These are phyloP conservation scores for Umbelopsis sp. DNA, from an alignment of 371 early-diverging fungal genomes.

Conservation along the genomic window DNA sequence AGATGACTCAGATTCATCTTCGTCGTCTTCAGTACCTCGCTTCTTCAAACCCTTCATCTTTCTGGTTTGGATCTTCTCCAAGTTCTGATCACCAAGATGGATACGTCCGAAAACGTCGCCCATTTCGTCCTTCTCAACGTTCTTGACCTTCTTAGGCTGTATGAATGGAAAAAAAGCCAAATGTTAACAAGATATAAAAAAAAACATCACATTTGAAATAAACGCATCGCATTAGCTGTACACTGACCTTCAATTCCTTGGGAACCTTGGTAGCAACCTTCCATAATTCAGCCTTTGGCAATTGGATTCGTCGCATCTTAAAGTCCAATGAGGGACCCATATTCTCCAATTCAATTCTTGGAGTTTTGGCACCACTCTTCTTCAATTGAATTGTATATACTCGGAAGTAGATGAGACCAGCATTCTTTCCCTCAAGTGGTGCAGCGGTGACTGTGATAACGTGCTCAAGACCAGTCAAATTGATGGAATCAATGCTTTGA, in stretches of 20 bases:
- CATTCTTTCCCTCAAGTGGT: slow-evolving; percentile 45
- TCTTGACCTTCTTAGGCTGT: slow-evolving; percentile 91
- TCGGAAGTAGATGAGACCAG: slow-evolving; percentile 73
- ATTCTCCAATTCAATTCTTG: slow-evolving; percentile 89
- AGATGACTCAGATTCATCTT: slow-evolving; percentile 46
- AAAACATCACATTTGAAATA: not conserved
- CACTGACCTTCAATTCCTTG: slow-evolving; percentile 80
- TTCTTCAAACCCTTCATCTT: slow-evolving; percentile 98
- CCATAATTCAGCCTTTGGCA: slow-evolving; percentile 81
- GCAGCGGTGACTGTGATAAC: slow-evolving; percentile 86
- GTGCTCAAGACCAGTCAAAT: slow-evolving; percentile 89
- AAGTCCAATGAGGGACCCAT: slow-evolving; percentile 94
- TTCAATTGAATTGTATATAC: slow-evolving; percentile 82
- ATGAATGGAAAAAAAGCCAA: slow-evolving; percentile 13
- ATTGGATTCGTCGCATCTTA: slow-evolving; percentile 71
- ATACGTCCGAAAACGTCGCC: slow-evolving; percentile 93
- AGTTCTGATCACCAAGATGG: slow-evolving; percentile 91
- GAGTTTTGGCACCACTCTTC: slow-evolving; percentile 84
- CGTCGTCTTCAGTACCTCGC: slow-evolving; percentile 50
- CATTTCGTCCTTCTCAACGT: slow-evolving; percentile 83
- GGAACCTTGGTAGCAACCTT: slow-evolving; percentile 83
- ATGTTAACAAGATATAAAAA: not conserved
- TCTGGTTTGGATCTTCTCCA: slow-evolving; percentile 91
- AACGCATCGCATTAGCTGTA: not conserved
- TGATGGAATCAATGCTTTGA: slow-evolving; percentile 68